Base-by-base conservation (phyloP, 1,139 yeast species). In the Citeromyces siamensis region DNA sequence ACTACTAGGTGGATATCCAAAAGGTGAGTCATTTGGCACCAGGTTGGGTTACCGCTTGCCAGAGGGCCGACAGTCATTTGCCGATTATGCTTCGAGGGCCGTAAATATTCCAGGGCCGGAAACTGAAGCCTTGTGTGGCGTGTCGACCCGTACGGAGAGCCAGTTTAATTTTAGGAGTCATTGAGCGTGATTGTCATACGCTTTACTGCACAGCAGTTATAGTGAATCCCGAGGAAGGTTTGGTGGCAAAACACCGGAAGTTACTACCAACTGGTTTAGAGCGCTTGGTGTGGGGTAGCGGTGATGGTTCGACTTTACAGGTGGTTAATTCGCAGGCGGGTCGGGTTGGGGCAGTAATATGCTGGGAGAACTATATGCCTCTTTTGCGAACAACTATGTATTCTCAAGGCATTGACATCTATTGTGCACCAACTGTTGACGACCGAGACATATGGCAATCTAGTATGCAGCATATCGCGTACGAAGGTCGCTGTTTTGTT, bases 341-440 rank as follows among this genome's bases (percentile, higher is more conserved):
- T 10, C 52, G 50, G 33, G 42, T 61, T 12, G 66, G 66, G 19
- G 66, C 63, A 17, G 64, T 58, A 21, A 61, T 62, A 36, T 62
- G 67, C 45, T 60, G 68, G 66, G 67, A 62, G 40, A 62, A 62
- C 42, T 49, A 49, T 43, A 50, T 56, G 51, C 64, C 63, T 8
- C 41, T 59, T 38, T 46, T 54, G 38, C 52, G 66, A 44, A 50
- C 55, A 19, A 56, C 64, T 1, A 55, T 59, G 50, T 60, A 61
- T 40, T 54, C 62, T n/a, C 59, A 62, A 40, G 61, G 60, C 10
- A 41, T 60, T 10, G 54, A 55, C 35, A 46, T 62, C 17, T 60
- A 58, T 51, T 54, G 55, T 33, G 66, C 66, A 3, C 66, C 67
- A n/a, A 58, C 64, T 6, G 64, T 59, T n/a, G 64, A 59, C 38